Percentiles rank a stretch among this genome's conserved stretches.
These are phyloP conservation scores for Ophiostoma populinum DNA, from an alignment of 2,329 filamentous ascomycete species.

Conservation along the genomic window DNA sequence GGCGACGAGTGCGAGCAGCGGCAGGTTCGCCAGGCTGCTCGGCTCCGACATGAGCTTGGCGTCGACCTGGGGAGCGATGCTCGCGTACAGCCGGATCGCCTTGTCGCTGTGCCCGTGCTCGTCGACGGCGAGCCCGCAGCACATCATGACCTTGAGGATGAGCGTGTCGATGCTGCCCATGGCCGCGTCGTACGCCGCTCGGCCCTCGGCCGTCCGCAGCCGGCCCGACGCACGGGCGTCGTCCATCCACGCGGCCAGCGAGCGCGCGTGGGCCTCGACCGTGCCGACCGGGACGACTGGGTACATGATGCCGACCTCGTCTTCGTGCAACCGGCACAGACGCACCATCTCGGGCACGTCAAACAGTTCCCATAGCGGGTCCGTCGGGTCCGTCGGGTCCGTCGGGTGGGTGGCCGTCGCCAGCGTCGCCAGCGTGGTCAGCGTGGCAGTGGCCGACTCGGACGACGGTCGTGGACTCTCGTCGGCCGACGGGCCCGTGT, in stretches of 20 bases:
- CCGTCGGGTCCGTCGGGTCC: no score
- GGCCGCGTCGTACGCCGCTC: conserved; percentile 17
- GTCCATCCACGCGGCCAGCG: conserved; percentile 47
- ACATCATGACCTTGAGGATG: conserved; percentile 69
- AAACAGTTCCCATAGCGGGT: conserved; percentile 60
- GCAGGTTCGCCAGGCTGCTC: conserved; percentile 28
- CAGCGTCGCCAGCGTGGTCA: no score
- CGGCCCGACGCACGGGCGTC: conserved; percentile 18
- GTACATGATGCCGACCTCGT: conserved; percentile 87
- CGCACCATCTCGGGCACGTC: conserved; percentile 64
- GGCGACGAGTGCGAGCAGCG: conserved; percentile 33
- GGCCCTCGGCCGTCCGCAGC: conserved; percentile 7
- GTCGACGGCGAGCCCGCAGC: conserved; percentile 60
- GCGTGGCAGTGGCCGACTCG: conserved; percentile 14
- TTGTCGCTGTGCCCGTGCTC: conserved; percentile 62
- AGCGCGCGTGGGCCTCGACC: conserved; percentile 51
- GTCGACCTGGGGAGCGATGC: conserved; percentile 56
- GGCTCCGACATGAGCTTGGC: conserved; percentile 40
- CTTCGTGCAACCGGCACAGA: conserved; percentile 64
- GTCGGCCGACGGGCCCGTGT: conserved; percentile 21
- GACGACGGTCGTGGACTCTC: conserved; percentile 19
- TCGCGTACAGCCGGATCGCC: conserved; percentile 57
- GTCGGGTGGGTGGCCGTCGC: no score
- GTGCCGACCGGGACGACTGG: conserved; percentile 62
- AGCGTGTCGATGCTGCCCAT: conserved; percentile 31